Evolutionary conservation across 202 grass and related monocot genomes (phyloP).

Genomic region (Dendrocalamus latiflorus): DNA sequence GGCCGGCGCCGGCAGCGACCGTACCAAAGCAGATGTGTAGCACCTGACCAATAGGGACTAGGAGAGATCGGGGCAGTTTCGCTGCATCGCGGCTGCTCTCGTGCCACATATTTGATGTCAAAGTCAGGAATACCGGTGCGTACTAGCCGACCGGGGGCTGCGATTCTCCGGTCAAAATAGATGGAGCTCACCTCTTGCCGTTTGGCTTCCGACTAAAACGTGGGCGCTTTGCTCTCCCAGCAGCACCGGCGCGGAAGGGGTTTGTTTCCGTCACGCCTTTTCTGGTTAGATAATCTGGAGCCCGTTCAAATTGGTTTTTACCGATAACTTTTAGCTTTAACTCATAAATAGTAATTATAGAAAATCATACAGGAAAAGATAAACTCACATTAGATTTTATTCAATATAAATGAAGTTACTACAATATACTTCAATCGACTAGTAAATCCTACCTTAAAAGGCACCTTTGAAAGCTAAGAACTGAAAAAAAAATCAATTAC

Average conservation of each 20-base stretch:
- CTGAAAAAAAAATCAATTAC: too few species aligned
- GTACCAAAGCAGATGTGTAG: not conserved
- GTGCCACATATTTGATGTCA: not conserved
- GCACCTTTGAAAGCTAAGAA: too few species aligned
- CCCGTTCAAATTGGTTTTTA: too few species aligned
- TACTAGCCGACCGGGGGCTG: not conserved
- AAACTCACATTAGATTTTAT: too few species aligned
- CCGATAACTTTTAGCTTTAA: too few species aligned
- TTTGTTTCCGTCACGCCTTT: not conserved
- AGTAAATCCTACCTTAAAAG: too few species aligned
- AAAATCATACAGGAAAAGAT: too few species aligned
- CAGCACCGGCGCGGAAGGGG: not conserved
- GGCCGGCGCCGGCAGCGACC: not conserved
- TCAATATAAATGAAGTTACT: too few species aligned
- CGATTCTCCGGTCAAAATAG: constrained; percentile 1
- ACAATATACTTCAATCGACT: too few species aligned
- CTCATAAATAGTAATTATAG: too few species aligned
- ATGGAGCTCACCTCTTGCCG: not conserved
- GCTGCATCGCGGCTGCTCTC: not conserved
- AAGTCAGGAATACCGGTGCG: constrained; percentile 6
- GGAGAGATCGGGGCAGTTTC: not conserved
- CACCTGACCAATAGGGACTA: not conserved
- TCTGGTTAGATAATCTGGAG: not conserved
- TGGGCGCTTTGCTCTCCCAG: not conserved
- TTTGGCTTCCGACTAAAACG: not conserved